Conservation (phyloP, 176 grass and related monocot species). For the Aegilops longissima region DNA sequence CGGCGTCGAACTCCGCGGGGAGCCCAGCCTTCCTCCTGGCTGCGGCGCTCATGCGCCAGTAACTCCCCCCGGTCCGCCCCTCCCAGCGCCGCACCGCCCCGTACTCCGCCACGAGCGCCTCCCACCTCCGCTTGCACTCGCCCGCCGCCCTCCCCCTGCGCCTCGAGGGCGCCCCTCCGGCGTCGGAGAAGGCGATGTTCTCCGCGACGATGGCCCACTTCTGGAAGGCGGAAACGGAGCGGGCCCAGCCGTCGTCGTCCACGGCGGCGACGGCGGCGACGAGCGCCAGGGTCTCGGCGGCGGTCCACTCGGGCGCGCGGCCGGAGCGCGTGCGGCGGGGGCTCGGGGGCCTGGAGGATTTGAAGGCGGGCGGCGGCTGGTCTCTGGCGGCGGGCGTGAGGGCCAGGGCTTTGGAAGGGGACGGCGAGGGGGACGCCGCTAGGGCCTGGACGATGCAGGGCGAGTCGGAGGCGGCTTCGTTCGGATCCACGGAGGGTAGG, state of each 20-base stretch:
- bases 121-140: conserved; percentile 69
- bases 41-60: conserved; percentile 53
- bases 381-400: conserved; percentile 1
- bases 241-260: conserved; percentile 80
- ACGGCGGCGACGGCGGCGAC: conserved; percentile 56
- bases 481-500: conserved; percentile 23
- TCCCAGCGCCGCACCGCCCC: conserved; percentile 59
- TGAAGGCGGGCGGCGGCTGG: background rate
- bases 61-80: conserved; percentile 31
- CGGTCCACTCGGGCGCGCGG: conserved; percentile 51
- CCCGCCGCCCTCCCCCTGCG: conserved; percentile 47
- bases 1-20: conserved; percentile 47
- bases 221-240: conserved; percentile 85
- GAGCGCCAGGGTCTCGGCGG: conserved; percentile 47
- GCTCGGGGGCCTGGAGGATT: conserved; percentile 28
- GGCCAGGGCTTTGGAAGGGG: background rate
- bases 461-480: background rate
- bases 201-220: conserved; percentile 93
- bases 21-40: conserved; percentile 56
- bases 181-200: conserved; percentile 53
- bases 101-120: conserved; percentile 56
- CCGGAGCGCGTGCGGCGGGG: conserved; percentile 64
- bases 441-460: conserved; percentile 68
- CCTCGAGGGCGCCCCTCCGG: background rate
- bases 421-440: conserved; percentile 3